Evolutionary conservation across 805 yeast species (phyloP), one percentile per base, ranked within the genome.

Genomic region (Schwanniomyces vanrijiae): DNA sequence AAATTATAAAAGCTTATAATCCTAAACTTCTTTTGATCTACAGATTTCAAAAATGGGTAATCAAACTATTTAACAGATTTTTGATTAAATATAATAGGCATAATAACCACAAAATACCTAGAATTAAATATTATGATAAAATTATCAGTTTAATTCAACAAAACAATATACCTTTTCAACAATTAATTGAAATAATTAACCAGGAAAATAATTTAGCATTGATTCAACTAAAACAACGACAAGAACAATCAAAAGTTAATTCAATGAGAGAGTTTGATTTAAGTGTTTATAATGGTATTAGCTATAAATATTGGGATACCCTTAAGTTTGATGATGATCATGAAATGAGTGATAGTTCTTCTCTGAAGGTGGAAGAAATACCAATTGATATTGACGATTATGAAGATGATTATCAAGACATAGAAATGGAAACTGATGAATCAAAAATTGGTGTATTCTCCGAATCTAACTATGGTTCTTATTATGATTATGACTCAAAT

Each of bases 221-320:
- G 31, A 37, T 42, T 18, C 46, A 49, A 26, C 35, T 65, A 20
- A 48, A 52, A 24, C 43, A 52, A 29, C 42, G 52, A 40, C 28
- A 47, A 44, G 40, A 52, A 37, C 39, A 37, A 37, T 20, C 14
- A 6, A 26, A 40, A 37, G 35, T 14, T 29, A 38, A 28, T 13
- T 18, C 20, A 3, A 16, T 16, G 9, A 44, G 43, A 20, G 42
- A 45, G 21, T 48, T 41, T 9, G 40, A 50, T 31, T 52, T 44
- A 35, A 48, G 52, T 2, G 44, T 43, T 8, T 54, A 46, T 37
- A 49, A 54, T n/a, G 65, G 64, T 37, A 50, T 64, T 20, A 55
- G 57, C 44, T 71, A 71, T 47, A 58, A 56, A 38, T 71, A 71
- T 52, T 71, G 76, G 75, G 74, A 68, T 44, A 61, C 54, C 7